A percentile compares a stretch with the other conserved stretches of the same genome.
These are phyloP conservation scores for Ceratobasidium sp. DNA, from an alignment of 1,284 basidiomycete species.

Conservation along the genomic window DNA sequence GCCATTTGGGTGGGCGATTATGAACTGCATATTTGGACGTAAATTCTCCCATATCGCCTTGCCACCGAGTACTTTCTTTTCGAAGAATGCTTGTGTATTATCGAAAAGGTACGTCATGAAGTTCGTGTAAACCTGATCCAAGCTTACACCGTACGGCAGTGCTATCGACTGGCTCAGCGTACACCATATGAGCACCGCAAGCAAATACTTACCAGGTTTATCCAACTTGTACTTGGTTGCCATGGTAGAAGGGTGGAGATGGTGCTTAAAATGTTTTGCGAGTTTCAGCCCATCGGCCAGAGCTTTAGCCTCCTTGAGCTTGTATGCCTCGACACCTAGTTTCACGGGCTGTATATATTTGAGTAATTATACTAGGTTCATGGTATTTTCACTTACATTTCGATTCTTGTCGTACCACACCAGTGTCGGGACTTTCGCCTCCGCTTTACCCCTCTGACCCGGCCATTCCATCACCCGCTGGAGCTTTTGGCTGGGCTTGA, in stretches of 20 bases:
- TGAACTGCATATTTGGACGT: neutral
- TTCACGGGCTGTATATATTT: no score
- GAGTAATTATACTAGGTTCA: no score
- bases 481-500: neutral
- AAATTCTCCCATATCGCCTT: slow-evolving; percentile 1
- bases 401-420: slow-evolving; percentile 2
- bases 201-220: neutral
- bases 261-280: neutral
- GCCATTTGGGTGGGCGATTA: slow-evolving; percentile 30
- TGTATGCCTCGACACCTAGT: no score
- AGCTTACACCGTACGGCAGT: slow-evolving; percentile 4
- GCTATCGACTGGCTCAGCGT: neutral
- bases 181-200: neutral
- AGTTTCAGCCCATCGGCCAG: neutral
- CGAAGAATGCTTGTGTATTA: slow-evolving; percentile 18
- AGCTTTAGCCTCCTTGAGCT: neutral
- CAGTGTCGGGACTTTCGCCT: neutral
- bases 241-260: neutral
- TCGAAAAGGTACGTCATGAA: slow-evolving; percentile 16
- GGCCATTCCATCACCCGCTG: slow-evolving; percentile 16
- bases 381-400: no score
- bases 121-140: slow-evolving; percentile 22
- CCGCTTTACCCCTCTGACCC: slow-evolving; percentile 1
- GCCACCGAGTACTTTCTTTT: neutral
- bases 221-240: neutral